Percentiles rank a stretch among this genome's conserved stretches.
Evolutionary conservation across 129 eudicot genomes (phyloP).

Genomic region (Tagetes erecta): DNA sequence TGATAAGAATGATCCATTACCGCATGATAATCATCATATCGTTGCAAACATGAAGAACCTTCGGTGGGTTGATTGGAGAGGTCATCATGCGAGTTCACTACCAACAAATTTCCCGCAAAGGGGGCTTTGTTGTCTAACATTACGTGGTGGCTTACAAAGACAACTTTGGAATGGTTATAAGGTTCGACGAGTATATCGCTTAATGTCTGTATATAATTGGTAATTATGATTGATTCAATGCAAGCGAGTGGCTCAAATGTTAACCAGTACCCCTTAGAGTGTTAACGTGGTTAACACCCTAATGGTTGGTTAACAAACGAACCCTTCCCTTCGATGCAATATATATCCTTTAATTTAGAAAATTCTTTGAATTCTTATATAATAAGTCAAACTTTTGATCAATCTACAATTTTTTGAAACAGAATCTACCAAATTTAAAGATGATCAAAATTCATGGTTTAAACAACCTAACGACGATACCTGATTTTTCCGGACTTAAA

Average conservation of each 20-base stretch:
- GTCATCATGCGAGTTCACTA: background rate
- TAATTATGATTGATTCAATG: background rate
- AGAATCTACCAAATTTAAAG: constrained; percentile 7
- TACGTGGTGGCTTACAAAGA: background rate
- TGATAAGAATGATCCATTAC: background rate
- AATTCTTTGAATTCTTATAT: no score
- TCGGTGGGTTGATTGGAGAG: constrained; percentile 4
- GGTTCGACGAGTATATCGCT: background rate
- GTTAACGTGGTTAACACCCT: no score
- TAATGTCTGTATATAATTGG: background rate
- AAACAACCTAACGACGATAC: constrained; percentile 14
- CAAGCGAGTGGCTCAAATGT: no score
- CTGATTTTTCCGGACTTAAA: constrained; percentile 21
- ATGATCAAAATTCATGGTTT: constrained; percentile 17
- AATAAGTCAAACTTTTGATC: background rate
- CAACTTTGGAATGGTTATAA: constrained; percentile 17
- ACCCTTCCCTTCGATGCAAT: no score
- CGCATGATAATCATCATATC: background rate
- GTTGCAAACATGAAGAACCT: constrained; percentile 19
- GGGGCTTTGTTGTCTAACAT: constrained; percentile 15
- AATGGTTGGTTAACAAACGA: no score
- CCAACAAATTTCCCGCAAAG: constrained; percentile 9
- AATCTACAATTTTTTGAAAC: background rate
- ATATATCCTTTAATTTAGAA: no score
- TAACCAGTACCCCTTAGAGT: no score